Conservation (phyloP, 257 asterid species). For the Capsicum pubescens region DNA sequence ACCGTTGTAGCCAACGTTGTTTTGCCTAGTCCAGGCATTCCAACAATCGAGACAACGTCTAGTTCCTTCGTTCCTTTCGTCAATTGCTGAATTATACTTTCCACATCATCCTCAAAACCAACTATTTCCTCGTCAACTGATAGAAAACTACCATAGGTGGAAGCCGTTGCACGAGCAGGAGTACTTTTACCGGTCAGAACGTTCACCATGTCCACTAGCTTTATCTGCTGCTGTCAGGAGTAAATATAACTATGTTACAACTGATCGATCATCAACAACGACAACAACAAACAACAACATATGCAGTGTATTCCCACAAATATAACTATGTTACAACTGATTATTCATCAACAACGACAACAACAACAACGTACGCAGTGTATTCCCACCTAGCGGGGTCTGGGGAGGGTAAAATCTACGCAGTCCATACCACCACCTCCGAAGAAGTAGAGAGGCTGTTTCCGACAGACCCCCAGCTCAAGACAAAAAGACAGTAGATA, state of each 20-base stretch:
- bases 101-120: neutral
- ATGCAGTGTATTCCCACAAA: too few relatives aligned
- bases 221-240: neutral
- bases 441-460: too few relatives aligned
- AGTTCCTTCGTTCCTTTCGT: neutral
- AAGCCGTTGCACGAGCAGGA: neutral
- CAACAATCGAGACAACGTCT: slow-evolving; percentile 8
- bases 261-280: neutral
- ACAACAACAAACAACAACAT: too few relatives aligned
- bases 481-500: too few relatives aligned
- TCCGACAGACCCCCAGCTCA: too few relatives aligned
- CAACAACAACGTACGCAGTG: too few relatives aligned
- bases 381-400: too few relatives aligned
- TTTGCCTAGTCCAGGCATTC: slow-evolving; percentile 8
- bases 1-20: neutral
- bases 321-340: too few relatives aligned
- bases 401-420: too few relatives aligned
- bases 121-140: neutral
- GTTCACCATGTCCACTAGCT: neutral
- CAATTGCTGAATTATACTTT: neutral
- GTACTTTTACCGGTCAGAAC: neutral
- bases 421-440: too few relatives aligned
- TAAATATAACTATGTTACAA: neutral
- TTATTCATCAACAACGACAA: too few relatives aligned
- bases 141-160: neutral